phyloP scores from a whole-genome alignment of 129 eudicot genomes.

The Apium graveolens region DNA sequence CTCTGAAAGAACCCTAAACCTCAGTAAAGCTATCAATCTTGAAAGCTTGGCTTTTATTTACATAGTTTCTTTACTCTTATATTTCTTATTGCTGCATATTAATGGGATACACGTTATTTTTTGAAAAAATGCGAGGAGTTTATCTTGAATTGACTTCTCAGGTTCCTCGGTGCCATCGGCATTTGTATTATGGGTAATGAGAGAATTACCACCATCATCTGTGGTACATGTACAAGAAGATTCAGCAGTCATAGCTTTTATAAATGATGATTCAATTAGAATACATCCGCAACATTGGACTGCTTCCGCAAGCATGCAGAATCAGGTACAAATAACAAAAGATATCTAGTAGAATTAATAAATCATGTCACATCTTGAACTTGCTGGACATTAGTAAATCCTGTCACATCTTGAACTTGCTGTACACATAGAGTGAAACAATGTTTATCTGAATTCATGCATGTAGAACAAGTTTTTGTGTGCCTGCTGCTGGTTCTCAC shows the following conservation, averaged over 20 bases:
- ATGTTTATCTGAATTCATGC: not conserved
- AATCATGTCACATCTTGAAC: not conserved
- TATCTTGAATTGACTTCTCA: slow-evolving; percentile 65
- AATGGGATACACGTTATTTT: not conserved
- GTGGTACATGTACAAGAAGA: slow-evolving; percentile 46
- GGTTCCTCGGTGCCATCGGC: slow-evolving; percentile 93
- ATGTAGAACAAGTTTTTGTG: not conserved
- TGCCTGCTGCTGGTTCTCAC: not conserved
- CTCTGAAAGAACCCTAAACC: not conserved
- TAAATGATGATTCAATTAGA: slow-evolving; percentile 41
- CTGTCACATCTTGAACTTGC: not conserved
- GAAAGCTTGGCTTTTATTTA: not conserved
- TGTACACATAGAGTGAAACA: not conserved
- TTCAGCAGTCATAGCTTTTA: slow-evolving; percentile 60
- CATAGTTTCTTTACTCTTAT: not conserved
- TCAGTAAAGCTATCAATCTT: not conserved
- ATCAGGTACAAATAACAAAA: slow-evolving; percentile 83
- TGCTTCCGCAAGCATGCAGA: slow-evolving; percentile 51
- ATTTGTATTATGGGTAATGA: slow-evolving; percentile 79
- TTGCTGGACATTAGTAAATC: not conserved
- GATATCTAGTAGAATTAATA: not conserved
- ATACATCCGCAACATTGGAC: slow-evolving; percentile 64
- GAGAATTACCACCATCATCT: slow-evolving; percentile 79
- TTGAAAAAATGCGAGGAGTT: not conserved
- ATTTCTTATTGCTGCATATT: not conserved